A percentile compares a stretch with the other conserved stretches of the same genome.
Conservation (phyloP, 768 basidiomycete genomes). For the Psilocybe subaeruginosa region DNA sequence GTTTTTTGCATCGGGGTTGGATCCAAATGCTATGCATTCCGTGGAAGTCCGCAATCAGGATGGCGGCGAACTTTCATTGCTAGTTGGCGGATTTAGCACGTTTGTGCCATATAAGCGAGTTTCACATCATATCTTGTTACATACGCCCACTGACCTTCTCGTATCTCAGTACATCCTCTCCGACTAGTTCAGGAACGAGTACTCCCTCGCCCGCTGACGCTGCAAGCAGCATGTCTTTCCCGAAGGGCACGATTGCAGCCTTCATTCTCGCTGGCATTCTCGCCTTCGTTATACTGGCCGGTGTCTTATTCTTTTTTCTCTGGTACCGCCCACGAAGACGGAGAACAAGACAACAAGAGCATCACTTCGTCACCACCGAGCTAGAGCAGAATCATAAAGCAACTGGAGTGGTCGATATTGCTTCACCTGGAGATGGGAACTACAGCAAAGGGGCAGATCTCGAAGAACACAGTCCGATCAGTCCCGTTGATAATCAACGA, state of each 20-base stretch:
- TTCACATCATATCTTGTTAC: constrained; percentile 11
- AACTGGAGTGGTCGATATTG: constrained; percentile 7
- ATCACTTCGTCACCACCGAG: constrained; percentile 3
- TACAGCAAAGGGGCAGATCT: constrained; percentile 2
- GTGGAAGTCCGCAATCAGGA: constrained; percentile 61
- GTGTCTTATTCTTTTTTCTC: constrained; percentile 44
- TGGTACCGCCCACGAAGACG: constrained; percentile 51
- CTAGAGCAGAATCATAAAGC: constrained; percentile 9
- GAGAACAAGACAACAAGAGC: constrained; percentile 26
- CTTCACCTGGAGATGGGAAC: neutral
- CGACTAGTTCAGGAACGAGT: constrained; percentile 5
- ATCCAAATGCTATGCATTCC: constrained; percentile 49
- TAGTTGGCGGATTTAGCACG: constrained; percentile 53
- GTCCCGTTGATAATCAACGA: constrained; percentile 17
- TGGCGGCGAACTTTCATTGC: constrained; percentile 51
- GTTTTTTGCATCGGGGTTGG: constrained; percentile 65
- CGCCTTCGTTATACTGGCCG: constrained; percentile 46
- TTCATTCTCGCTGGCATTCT: constrained; percentile 60
- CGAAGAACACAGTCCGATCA: constrained; percentile 1
- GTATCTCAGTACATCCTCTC: constrained; percentile 6
- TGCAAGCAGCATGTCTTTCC: constrained; percentile 27
- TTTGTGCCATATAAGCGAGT: constrained; percentile 39
- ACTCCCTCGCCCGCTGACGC: constrained; percentile 23
- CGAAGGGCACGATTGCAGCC: constrained; percentile 68
- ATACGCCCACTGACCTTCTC: constrained; percentile 7